Percentiles rank a stretch among this genome's conserved stretches.
These are phyloP conservation scores for Phytopythium ostracodes DNA, from an alignment of 352 stramenopile species.

Conservation along the genomic window DNA sequence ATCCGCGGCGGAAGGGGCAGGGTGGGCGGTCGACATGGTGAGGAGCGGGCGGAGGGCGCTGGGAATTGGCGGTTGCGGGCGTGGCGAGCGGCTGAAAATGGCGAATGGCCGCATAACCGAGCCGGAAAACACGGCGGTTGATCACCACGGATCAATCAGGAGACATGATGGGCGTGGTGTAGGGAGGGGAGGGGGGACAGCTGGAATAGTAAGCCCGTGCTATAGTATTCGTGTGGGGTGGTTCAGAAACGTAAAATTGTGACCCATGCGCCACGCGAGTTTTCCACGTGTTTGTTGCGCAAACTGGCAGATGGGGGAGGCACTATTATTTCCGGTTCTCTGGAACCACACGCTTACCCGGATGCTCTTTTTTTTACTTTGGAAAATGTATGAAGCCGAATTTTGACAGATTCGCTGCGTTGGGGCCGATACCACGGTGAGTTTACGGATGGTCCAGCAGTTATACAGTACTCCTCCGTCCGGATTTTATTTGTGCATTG, in stretches of 20 bases:
- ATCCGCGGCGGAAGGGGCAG: slow-evolving; percentile 15
- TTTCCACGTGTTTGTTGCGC: too few relatives aligned
- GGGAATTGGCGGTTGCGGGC: background rate
- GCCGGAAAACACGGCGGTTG: background rate
- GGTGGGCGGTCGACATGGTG: slow-evolving; percentile 27
- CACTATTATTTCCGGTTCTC: too few relatives aligned
- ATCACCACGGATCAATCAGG: background rate
- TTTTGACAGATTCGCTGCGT: too few relatives aligned
- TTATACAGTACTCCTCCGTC: too few relatives aligned
- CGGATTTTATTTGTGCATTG: too few relatives aligned
- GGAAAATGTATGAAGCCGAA: too few relatives aligned
- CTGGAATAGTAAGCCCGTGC: background rate
- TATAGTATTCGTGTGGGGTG: background rate
- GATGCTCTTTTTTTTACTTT: too few relatives aligned
- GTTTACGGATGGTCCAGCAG: too few relatives aligned
- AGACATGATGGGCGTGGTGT: background rate
- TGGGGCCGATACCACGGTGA: too few relatives aligned
- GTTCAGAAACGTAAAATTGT: background rate
- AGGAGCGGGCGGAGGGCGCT: background rate
- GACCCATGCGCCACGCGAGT: background rate
- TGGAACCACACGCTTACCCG: too few relatives aligned
- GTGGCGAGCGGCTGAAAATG: background rate
- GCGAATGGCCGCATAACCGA: slow-evolving; percentile 1
- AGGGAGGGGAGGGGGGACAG: background rate
- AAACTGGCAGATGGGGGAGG: too few relatives aligned